Evolutionary conservation across 129 eudicot species (phyloP).

Genomic region (Pseudognaphalium luteoalbum): DNA sequence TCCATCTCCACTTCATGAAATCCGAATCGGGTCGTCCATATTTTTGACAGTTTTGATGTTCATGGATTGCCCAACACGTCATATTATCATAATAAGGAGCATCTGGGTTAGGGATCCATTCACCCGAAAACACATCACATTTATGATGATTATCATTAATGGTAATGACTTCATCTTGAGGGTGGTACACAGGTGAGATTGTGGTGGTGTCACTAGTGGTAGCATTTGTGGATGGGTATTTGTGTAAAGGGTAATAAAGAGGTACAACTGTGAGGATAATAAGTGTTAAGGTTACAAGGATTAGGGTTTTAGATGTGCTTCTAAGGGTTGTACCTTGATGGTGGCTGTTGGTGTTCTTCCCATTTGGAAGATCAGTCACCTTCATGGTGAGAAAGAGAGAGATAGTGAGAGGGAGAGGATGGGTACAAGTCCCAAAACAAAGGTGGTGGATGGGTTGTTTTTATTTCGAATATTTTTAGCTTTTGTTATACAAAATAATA

Average conservation of each 20-base stretch:
- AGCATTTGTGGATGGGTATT: constrained; percentile 27
- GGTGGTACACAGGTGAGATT: constrained; percentile 19
- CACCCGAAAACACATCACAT: constrained; percentile 77
- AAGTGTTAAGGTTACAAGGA: constrained; percentile 35
- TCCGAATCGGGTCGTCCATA: constrained; percentile 77
- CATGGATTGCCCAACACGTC: constrained; percentile 87
- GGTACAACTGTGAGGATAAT: constrained; percentile 51
- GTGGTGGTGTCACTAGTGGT: constrained; percentile 6
- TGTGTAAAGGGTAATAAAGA: constrained; percentile 45
- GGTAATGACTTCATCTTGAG: constrained; percentile 34
- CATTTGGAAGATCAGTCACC: constrained; percentile 42
- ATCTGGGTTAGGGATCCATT: constrained; percentile 72
- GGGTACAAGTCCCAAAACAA: constrained; percentile 45
- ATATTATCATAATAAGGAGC: constrained; percentile 72
- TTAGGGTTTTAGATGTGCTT: constrained; percentile 40
- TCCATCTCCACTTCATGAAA: constrained; percentile 85
- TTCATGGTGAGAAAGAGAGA: constrained; percentile 28
- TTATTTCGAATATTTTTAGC: neutral
- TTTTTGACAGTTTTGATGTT: constrained; percentile 85
- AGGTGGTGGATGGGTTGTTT: constrained; percentile 38
- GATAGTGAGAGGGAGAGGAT: constrained; percentile 27
- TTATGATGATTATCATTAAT: constrained; percentile 46
- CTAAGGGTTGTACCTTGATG: constrained; percentile 24
- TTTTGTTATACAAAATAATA: neutral
- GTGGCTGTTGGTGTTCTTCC: constrained; percentile 25